Base-by-base conservation (phyloP, 2,329 filamentous ascomycete species). In the Fusarium vanettenii region DNA sequence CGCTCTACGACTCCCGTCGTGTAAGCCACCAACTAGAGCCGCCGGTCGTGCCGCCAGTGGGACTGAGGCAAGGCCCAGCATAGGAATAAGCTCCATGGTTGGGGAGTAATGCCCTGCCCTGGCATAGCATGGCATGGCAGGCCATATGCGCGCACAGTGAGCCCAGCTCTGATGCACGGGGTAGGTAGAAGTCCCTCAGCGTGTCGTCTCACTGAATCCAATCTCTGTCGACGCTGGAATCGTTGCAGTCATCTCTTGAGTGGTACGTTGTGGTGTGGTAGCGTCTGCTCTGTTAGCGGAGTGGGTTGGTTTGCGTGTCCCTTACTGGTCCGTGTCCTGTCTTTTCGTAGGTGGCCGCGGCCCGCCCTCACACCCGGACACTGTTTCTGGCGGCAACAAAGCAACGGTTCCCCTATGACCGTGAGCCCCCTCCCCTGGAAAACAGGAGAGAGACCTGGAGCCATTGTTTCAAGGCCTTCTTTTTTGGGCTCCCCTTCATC, bases 391-490 rank as follows among this genome's bases (percentile, higher is more conserved):
- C 64, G 57, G 62, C 66, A 70, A 59, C 74, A 67, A 75, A 62
- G 66, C 59, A 60, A 57, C 37, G 50, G 50, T 29, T 33, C 29
- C 62, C 56, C 48, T 52, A 52, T 52, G 18, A 52, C 48, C 45
- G 9, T 50, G 45, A 50, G 8, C 45, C 45, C 45, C 48, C 48
- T 52, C 48, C 48, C 48, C 45, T 50, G 22, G 45, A 29, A 27
- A 27, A 48, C 20, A 65, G 64, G 70, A 35, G 45, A 31, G 11
- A 18, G 64, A 4, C 29, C 29, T 31, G 29, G 29, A 29, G 66
- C 75, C 68, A 72, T 71, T 77, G 76, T 78, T 78, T 78, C 76
- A 78, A 71, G 60, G 60, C 39, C 52, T 55, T 63, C 64, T 61
- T 69, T 56, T 67, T 66, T 67, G 56, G 69, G 41, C 52, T 68